Evolutionary conservation across 176 grass and related monocot species (phyloP), one percentile per base, ranked within the genome.

Genomic region (Poa pratensis): DNA sequence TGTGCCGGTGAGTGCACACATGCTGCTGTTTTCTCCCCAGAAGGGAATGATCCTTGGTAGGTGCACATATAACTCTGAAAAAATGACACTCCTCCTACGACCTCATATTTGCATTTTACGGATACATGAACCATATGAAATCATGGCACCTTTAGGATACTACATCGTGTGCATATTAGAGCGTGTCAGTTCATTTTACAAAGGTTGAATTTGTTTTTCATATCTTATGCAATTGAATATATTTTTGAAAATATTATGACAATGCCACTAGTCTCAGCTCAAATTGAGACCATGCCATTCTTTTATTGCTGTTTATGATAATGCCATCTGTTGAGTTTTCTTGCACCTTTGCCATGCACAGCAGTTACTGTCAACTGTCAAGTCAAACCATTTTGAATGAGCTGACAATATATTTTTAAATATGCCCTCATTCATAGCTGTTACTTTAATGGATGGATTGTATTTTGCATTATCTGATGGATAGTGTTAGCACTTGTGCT

Each of bases 11-110:
- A 58, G 69, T 76, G 90, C 96, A 2, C 86, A 63, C 1, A 24
- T 99, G 43, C 82, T 96, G 40, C 69, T 99, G 13, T 99, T 96
- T 84, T 92, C 93, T 89, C 96, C 93, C 40, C 88, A 87, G 62
- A 91, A 90, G 9, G 83, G 76, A 30, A 96, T 96, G 96, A 67
- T 92, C 46, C 71, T 99, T 50, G 96, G 96, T 98, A 85, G 8
- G 80, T 84, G 49, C 3, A 32, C 73, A 12, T 20, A 75, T 32
- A 32, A 75, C 72, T 74, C 16, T 75, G 26, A 49, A 19, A 16
- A 52, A 30, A 52, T 5, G 0, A 16, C 46, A 11, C 26, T 51
- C 23, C 46, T 30, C 26, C 4, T 27, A 10, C 7, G 7, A 30
- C 46, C 24, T 75, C 46, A 75, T 51, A 52, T 51, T 16, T 75